Percentiles rank a stretch among this genome's conserved stretches.
Conservation (phyloP, 1,284 basidiomycete species). For the Pterulicium gracile region DNA sequence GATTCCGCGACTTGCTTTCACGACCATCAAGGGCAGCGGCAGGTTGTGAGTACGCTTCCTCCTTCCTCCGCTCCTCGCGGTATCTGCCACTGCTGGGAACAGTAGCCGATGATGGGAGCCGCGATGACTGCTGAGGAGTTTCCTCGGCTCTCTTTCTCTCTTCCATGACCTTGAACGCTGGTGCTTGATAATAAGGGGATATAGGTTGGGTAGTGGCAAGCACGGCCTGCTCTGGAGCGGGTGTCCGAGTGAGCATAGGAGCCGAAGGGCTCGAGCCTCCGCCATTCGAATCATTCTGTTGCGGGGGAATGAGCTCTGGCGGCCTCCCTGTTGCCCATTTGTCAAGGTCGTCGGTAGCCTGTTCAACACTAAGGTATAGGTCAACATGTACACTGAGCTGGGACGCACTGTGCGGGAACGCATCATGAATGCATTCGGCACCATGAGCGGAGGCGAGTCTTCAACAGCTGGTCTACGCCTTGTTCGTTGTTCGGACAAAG, state of each 20-base stretch:
- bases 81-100: too few relatives aligned
- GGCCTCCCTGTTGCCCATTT: neutral
- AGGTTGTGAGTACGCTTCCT: too few relatives aligned
- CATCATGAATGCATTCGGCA: neutral
- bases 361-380: too few relatives aligned
- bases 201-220: neutral
- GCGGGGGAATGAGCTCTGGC: neutral
- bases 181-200: neutral
- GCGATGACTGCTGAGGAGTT: neutral
- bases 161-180: neutral
- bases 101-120: neutral
- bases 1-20: neutral
- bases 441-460: neutral
- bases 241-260: neutral
- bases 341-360: neutral
- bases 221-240: neutral
- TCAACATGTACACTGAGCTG: too few relatives aligned
- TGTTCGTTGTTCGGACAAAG: neutral
- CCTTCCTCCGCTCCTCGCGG: slow-evolving; percentile 1
- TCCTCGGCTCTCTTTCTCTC: neutral
- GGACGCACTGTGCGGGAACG: neutral
- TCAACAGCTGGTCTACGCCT: neutral
- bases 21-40: too few relatives aligned
- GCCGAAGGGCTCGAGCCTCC: neutral
- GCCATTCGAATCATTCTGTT: neutral